These are phyloP conservation scores for Saussurea involucrata DNA, from an alignment of 129 eudicot species.

Conservation along the genomic window DNA sequence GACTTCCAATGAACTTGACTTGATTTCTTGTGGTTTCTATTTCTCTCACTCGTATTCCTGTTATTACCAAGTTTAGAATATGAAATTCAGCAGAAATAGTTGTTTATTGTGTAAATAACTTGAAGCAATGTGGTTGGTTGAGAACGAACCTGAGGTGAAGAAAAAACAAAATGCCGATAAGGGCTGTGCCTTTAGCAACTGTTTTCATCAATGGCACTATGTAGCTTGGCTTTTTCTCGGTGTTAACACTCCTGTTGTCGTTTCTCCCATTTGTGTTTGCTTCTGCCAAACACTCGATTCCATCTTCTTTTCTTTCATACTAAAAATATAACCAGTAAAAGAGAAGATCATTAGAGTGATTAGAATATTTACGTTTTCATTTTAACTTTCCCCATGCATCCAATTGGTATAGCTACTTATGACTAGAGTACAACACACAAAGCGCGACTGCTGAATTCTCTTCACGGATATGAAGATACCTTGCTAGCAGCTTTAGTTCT, in stretches of 20 bases:
- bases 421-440: not conserved
- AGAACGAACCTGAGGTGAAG: constrained; percentile 55
- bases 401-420: not conserved
- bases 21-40: constrained; percentile 1
- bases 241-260: not conserved
- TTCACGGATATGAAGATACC: constrained; percentile 18
- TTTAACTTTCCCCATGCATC: no score
- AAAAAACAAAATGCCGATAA: constrained; percentile 55
- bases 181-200: constrained; percentile 67
- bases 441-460: not conserved
- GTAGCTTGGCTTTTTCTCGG: constrained; percentile 18
- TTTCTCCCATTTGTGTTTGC: constrained; percentile 11
- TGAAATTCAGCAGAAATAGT: not conserved
- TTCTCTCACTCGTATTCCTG: constrained; percentile 27
- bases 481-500: constrained; percentile 6
- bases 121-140: not conserved
- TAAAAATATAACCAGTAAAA: constrained; percentile 2
- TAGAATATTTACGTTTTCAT: no score
- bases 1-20: constrained; percentile 20
- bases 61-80: not conserved
- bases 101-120: not conserved
- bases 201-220: constrained; percentile 42
- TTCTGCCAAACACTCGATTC: constrained; percentile 7
- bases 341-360: not conserved
- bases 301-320: constrained; percentile 19